Evolutionary conservation across 2,329 filamentous ascomycete genomes (phyloP).

Genomic region (Coleophoma eucalyptorum): DNA sequence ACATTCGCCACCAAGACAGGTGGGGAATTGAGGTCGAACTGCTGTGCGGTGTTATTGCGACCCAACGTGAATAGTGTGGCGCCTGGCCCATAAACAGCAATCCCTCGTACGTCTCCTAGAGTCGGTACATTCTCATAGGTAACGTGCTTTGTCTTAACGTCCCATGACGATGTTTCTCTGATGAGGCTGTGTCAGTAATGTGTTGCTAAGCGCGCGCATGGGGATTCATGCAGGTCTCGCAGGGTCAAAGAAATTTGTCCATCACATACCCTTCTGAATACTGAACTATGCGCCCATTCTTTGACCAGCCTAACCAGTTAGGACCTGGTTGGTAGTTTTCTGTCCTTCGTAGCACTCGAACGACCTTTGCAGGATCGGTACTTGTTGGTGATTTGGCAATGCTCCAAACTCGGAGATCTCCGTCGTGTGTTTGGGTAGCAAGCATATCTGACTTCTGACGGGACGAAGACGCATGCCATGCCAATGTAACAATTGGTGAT

Average conservation of each 20-base stretch:
- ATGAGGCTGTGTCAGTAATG: slow-evolving; percentile 28
- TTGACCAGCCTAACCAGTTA: slow-evolving; percentile 98
- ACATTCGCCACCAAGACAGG: slow-evolving; percentile 79
- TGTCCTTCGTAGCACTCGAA: slow-evolving; percentile 77
- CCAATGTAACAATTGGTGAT: slow-evolving; percentile 80
- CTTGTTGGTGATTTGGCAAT: slow-evolving; percentile 75
- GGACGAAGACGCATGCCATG: slow-evolving; percentile 95
- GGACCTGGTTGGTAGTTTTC: slow-evolving; percentile 71
- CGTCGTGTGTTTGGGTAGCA: slow-evolving; percentile 86
- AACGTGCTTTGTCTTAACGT: slow-evolving; percentile 96
- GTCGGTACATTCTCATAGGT: slow-evolving; percentile 87
- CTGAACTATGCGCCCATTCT: slow-evolving; percentile 94
- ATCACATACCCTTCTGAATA: slow-evolving; percentile 78
- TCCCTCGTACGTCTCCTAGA: slow-evolving; percentile 72
- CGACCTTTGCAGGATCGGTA: slow-evolving; percentile 79
- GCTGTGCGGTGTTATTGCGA: slow-evolving; percentile 83
- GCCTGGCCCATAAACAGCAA: slow-evolving; percentile 85
- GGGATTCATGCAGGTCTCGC: slow-evolving; percentile 15
- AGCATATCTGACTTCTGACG: slow-evolving; percentile 98
- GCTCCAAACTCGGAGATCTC: slow-evolving; percentile 94
- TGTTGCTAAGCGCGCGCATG: slow-evolving; percentile 45
- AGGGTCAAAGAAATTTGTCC: slow-evolving; percentile 7
- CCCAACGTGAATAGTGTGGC: slow-evolving; percentile 92
- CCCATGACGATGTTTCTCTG: slow-evolving; percentile 91
- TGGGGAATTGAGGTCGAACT: slow-evolving; percentile 87